These are phyloP conservation scores for Beauveria asiatica DNA, from an alignment of 2,329 filamentous ascomycete species.

Conservation along the genomic window DNA sequence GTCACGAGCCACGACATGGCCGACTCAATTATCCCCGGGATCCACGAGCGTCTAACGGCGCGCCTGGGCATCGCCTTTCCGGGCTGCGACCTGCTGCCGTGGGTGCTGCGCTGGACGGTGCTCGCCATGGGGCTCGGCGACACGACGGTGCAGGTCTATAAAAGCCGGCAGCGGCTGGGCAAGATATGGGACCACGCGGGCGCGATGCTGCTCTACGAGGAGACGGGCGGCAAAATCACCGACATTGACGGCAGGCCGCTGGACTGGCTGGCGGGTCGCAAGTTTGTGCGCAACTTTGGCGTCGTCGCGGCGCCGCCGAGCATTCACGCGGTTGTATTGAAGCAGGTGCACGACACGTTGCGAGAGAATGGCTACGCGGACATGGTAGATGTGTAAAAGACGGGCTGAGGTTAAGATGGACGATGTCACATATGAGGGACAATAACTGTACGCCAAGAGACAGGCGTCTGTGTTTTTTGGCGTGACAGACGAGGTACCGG, in stretches of 20 bases:
- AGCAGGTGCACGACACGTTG: constrained; percentile 73
- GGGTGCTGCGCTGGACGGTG: constrained; percentile 47
- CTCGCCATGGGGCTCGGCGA: constrained; percentile 46
- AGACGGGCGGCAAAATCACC: constrained; percentile 46
- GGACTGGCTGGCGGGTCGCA: constrained; percentile 40
- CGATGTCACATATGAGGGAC: too few relatives aligned
- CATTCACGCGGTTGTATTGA: constrained; percentile 38
- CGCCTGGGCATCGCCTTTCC: constrained; percentile 35
- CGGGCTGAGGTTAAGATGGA: too few relatives aligned
- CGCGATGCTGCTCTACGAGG: constrained; percentile 50
- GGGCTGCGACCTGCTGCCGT: constrained; percentile 45
- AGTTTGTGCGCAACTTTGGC: constrained; percentile 43
- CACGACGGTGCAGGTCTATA: constrained; percentile 49
- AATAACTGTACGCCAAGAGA: too few relatives aligned
- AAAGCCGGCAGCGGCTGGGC: constrained; percentile 34
- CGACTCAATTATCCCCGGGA: constrained; percentile 39
- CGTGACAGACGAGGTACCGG: neutral
- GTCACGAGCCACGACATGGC: constrained; percentile 39
- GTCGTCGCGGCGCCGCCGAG: constrained; percentile 44
- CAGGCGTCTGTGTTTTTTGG: too few relatives aligned
- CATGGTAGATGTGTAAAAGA: neutral
- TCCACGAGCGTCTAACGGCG: constrained; percentile 36
- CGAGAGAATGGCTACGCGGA: constrained; percentile 23
- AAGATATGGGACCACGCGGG: constrained; percentile 55
- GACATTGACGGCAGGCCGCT: constrained; percentile 44